Conservation (phyloP, 2,329 filamentous ascomycete genomes). For the Lasiodiplodia citricola region DNA sequence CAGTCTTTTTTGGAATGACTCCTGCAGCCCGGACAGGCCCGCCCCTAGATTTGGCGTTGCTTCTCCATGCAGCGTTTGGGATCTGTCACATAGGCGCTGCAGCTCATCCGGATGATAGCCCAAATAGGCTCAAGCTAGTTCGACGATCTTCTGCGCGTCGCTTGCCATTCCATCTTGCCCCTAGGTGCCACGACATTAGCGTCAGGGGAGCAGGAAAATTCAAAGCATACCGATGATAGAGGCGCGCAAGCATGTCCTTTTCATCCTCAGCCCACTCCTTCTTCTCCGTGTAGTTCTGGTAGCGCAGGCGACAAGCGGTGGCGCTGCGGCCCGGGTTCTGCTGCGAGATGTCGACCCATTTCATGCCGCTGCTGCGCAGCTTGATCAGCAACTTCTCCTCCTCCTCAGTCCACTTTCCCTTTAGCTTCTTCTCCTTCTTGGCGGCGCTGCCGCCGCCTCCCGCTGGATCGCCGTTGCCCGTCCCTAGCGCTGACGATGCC, state of each 20-base stretch:
- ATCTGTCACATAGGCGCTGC: background rate
- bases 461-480: conserved; percentile 37
- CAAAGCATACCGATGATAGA: conserved; percentile 82
- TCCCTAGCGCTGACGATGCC: conserved; percentile 42
- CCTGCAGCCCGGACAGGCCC: background rate
- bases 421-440: conserved; percentile 38
- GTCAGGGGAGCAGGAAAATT: conserved; percentile 28
- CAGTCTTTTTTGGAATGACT: background rate
- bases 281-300: conserved; percentile 95
- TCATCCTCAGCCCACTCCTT: conserved; percentile 96
- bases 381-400: conserved; percentile 95
- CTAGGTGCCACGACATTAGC: conserved; percentile 18
- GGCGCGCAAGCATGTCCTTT: conserved; percentile 92
- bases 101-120: background rate
- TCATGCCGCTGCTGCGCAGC: conserved; percentile 88
- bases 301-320: conserved; percentile 92
- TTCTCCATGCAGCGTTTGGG: background rate
- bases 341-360: conserved; percentile 98
- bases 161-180: conserved; percentile 33
- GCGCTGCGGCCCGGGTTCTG: conserved; percentile 86
- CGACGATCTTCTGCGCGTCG: conserved; percentile 36
- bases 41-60: background rate
- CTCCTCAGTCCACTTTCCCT: conserved; percentile 95
- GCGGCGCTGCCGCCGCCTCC: conserved; percentile 33
- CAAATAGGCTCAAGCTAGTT: conserved; percentile 14